These are phyloP conservation scores for Candida vartiovaarae DNA, from an alignment of 805 yeast genomes.

Conservation along the genomic window DNA sequence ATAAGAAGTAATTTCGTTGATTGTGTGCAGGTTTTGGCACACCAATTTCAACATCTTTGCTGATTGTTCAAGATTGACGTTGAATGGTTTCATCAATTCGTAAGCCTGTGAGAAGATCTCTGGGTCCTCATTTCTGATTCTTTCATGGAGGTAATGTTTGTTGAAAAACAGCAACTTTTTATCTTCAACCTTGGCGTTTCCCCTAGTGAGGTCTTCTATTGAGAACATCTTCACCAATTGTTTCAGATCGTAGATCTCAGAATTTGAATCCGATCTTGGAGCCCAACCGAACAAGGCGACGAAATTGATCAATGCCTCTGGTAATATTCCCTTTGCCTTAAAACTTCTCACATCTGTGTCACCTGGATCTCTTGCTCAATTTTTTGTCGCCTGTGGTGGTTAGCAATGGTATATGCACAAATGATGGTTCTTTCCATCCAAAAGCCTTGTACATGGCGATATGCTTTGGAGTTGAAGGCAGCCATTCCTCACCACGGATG, in stretches of 20 bases:
- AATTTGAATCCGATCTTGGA: constrained; percentile 45
- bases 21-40: constrained; percentile 42
- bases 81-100: constrained; percentile 13
- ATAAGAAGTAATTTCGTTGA: constrained; percentile 47
- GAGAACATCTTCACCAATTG: constrained; percentile 53
- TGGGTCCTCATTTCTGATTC: constrained; percentile 32
- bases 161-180: constrained; percentile 72
- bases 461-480: constrained; percentile 93
- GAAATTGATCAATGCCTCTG: constrained; percentile 84
- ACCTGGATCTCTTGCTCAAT: constrained; percentile 77
- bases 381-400: constrained; percentile 70
- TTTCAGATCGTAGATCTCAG: constrained; percentile 44
- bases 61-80: constrained; percentile 28
- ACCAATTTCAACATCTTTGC: constrained; percentile 34
- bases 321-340: constrained; percentile 56
- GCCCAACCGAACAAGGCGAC: constrained; percentile 94
- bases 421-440: constrained; percentile 78
- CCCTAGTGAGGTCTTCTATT: constrained; percentile 74
- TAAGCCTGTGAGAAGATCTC: constrained; percentile 30
- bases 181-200: constrained; percentile 87
- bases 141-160: constrained; percentile 50
- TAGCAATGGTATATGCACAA: constrained; percentile 83
- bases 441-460: constrained; percentile 79
- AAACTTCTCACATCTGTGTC: constrained; percentile 65
- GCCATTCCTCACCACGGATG: constrained; percentile 96